Conservation (phyloP, 2,329 filamentous ascomycete species). For the Metarhizium robertsii region DNA sequence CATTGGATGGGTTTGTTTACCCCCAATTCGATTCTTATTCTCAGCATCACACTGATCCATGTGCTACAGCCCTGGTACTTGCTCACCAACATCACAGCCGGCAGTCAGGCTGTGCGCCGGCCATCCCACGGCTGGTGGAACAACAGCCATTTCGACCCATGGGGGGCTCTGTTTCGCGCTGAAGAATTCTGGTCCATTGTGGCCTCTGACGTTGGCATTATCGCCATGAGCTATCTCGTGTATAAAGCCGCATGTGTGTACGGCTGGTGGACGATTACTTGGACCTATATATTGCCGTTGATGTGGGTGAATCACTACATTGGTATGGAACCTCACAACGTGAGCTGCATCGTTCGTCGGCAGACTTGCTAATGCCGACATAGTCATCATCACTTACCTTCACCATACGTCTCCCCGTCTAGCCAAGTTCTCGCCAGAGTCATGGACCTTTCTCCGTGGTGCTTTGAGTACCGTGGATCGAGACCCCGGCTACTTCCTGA, state of each 20-base stretch:
- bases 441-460: slow-evolving; percentile 53
- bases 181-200: slow-evolving; percentile 47
- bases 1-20: slow-evolving; percentile 44
- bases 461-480: slow-evolving; percentile 54
- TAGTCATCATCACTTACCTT: slow-evolving; percentile 65
- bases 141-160: slow-evolving; percentile 51
- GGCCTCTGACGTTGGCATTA: slow-evolving; percentile 51
- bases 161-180: slow-evolving; percentile 49
- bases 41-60: too few species aligned
- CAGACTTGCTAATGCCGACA: not conserved
- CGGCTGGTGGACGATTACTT: slow-evolving; percentile 40
- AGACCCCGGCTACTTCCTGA: slow-evolving; percentile 51
- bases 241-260: slow-evolving; percentile 33
- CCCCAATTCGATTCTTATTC: too few species aligned
- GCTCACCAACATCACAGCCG: slow-evolving; percentile 42
- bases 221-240: slow-evolving; percentile 27
- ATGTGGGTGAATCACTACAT: slow-evolving; percentile 66
- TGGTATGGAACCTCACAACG: slow-evolving; percentile 27
- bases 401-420: slow-evolving; percentile 38
- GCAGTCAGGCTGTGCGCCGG: slow-evolving; percentile 1
- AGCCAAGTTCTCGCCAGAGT: slow-evolving; percentile 42
- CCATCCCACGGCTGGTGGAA: slow-evolving; percentile 19
- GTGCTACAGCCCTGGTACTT: slow-evolving; percentile 36
- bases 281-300: slow-evolving; percentile 56
- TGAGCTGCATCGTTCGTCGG: not conserved